phyloP scores from a whole-genome alignment of 2,329 filamentous ascomycete species.

The Alternaria ethzedia region DNA sequence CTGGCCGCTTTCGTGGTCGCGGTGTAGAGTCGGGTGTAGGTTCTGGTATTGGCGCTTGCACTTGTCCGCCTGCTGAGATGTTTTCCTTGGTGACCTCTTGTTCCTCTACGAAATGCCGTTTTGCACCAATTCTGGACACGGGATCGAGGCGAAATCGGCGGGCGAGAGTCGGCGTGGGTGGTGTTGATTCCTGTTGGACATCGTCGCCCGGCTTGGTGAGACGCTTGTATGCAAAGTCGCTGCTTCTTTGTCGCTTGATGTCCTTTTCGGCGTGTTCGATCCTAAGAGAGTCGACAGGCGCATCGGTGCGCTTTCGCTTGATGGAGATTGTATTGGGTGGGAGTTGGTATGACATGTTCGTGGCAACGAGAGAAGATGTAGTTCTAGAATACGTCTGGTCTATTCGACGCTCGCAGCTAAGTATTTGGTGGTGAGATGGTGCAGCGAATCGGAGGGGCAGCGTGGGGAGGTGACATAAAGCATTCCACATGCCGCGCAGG shows the following conservation, averaged over 20 bases:
- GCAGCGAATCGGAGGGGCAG: constrained; percentile 19
- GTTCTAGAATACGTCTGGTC: background rate
- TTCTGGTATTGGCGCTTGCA: constrained; percentile 6
- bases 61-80: background rate
- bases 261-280: constrained; percentile 24
- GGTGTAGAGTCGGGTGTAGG: constrained; percentile 10
- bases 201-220: constrained; percentile 33
- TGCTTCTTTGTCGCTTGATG: constrained; percentile 2
- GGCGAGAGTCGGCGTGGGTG: constrained; percentile 27
- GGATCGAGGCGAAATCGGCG: constrained; percentile 36
- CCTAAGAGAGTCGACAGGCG: constrained; percentile 60
- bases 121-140: constrained; percentile 17
- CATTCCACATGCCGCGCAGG: constrained; percentile 12
- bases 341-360: background rate
- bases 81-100: constrained; percentile 8
- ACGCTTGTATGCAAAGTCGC: constrained; percentile 23
- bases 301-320: constrained; percentile 64
- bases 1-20: constrained; percentile 37
- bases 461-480: constrained; percentile 16
- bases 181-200: constrained; percentile 6
- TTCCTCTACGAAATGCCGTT: constrained; percentile 31
- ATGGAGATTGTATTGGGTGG: constrained; percentile 47
- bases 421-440: constrained; percentile 1
- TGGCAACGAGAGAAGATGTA: background rate
- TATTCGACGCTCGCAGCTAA: background rate